These are phyloP conservation scores for Puccinia novopanici DNA, from an alignment of 1,284 basidiomycete genomes.

Conservation along the genomic window DNA sequence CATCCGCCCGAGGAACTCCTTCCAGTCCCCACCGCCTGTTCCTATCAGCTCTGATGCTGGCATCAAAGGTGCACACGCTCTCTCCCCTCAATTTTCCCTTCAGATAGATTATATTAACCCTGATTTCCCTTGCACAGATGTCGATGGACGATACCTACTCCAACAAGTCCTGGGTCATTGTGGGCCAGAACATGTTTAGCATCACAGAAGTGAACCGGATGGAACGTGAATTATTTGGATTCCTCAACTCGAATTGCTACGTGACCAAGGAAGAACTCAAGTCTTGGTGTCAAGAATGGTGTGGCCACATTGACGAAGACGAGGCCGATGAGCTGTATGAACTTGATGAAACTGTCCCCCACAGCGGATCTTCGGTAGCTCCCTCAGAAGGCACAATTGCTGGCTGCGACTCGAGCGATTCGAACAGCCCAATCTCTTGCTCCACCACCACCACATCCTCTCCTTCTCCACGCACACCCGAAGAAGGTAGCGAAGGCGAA, in stretches of 20 bases:
- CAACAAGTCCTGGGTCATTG: slow-evolving; percentile 92
- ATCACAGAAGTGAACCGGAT: slow-evolving; percentile 76
- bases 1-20: slow-evolving; percentile 73
- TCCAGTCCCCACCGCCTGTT: slow-evolving; percentile 88
- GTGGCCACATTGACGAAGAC: not conserved
- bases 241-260: slow-evolving; percentile 40
- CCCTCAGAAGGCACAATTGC: not conserved
- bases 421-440: slow-evolving; percentile 31
- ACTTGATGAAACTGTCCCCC: not conserved
- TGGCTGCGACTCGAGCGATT: slow-evolving; percentile 27
- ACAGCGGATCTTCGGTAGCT: not conserved
- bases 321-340: slow-evolving; percentile 16
- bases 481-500: slow-evolving; percentile 20
- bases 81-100: not conserved
- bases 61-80: slow-evolving; percentile 69
- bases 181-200: slow-evolving; percentile 86
- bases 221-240: slow-evolving; percentile 46
- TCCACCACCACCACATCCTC: slow-evolving; percentile 31
- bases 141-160: slow-evolving; percentile 88
- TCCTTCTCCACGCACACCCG: slow-evolving; percentile 36
- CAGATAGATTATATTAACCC: not conserved
- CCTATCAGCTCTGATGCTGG: slow-evolving; percentile 91
- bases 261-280: slow-evolving; percentile 38
- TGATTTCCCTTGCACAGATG: slow-evolving; percentile 56
- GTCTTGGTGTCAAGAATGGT: slow-evolving; percentile 39